phyloP scores from a whole-genome alignment of 805 yeast genomes.

The Wickerhamiella nectarea region DNA sequence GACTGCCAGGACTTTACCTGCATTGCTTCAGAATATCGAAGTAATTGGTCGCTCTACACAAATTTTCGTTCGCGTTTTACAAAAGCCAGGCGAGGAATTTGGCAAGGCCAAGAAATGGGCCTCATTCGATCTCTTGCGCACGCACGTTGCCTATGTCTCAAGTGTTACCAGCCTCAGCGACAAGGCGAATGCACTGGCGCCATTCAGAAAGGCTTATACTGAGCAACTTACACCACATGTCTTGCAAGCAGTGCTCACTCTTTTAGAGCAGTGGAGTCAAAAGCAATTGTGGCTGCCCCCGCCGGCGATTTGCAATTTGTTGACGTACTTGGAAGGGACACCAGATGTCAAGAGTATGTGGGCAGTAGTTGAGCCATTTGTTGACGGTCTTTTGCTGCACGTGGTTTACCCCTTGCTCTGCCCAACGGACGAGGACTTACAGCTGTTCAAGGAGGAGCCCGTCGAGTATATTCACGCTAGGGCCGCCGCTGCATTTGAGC shows the following conservation, averaged over 20 bases:
- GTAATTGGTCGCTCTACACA: slow-evolving; percentile 54
- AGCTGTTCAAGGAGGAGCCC: slow-evolving; percentile 73
- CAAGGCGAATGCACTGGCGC: slow-evolving; percentile 36
- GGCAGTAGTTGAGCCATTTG: slow-evolving; percentile 50
- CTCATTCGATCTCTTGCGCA: slow-evolving; percentile 56
- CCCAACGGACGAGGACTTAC: slow-evolving; percentile 53
- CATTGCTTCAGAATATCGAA: slow-evolving; percentile 41
- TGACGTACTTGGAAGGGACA: slow-evolving; percentile 50
- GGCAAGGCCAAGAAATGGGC: slow-evolving; percentile 82
- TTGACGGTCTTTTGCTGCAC: slow-evolving; percentile 49
- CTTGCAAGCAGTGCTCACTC: slow-evolving; percentile 45
- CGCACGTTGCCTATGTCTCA: slow-evolving; percentile 54
- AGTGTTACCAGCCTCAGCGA: slow-evolving; percentile 19
- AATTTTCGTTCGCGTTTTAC: slow-evolving; percentile 56
- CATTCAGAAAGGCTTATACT: slow-evolving; percentile 43
- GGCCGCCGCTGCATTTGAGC: slow-evolving; percentile 49
- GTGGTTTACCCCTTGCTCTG: slow-evolving; percentile 66
- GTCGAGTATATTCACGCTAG: slow-evolving; percentile 69
- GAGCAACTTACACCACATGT: slow-evolving; percentile 60
- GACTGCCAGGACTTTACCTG: slow-evolving; percentile 42
- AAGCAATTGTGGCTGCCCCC: slow-evolving; percentile 55
- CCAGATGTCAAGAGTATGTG: slow-evolving; percentile 50
- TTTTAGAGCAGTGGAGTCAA: slow-evolving; percentile 62
- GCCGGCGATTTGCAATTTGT: slow-evolving; percentile 48
- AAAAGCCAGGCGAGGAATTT: slow-evolving; percentile 38